A percentile compares a stretch with the other conserved stretches of the same genome.
Evolutionary conservation across 2,329 filamentous ascomycete genomes (phyloP).

Genomic region (Purpureocillium takamizusanense): DNA sequence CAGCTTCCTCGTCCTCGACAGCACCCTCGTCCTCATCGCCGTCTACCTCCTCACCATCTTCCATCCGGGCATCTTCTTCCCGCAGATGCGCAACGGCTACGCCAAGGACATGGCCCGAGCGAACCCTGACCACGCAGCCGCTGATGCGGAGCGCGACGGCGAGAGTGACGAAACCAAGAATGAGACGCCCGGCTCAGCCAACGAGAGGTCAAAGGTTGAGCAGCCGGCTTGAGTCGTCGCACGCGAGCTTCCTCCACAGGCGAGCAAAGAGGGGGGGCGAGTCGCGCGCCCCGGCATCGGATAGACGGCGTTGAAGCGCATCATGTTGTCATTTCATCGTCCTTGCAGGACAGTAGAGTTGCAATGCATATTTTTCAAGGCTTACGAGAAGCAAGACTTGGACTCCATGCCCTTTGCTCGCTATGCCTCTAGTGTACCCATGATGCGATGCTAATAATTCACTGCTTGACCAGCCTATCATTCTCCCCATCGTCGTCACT

Average conservation of each 20-base stretch:
- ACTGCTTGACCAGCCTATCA: conserved; percentile 32
- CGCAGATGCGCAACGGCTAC: conserved; percentile 34
- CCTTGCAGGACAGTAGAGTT: no score
- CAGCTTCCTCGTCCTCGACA: conserved; percentile 50
- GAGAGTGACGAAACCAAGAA: conserved; percentile 10
- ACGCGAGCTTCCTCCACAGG: no score
- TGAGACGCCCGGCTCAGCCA: conserved; percentile 16
- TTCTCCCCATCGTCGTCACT: conserved; percentile 36
- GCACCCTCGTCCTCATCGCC: conserved; percentile 39
- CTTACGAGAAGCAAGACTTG: no score
- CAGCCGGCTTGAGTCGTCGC: neutral
- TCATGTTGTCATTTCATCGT: no score
- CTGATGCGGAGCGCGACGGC: neutral
- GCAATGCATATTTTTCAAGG: no score
- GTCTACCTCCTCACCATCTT: conserved; percentile 40
- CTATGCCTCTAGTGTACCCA: no score
- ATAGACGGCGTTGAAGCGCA: no score
- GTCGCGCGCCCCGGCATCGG: no score
- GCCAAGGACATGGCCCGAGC: conserved; percentile 8
- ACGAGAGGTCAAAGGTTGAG: conserved; percentile 11
- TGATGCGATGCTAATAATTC: conserved; percentile 5
- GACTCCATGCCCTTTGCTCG: no score
- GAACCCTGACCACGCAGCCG: conserved; percentile 6
- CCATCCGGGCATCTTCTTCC: conserved; percentile 46
- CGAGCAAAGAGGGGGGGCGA: no score